Evolutionary conservation across 257 asterid species (phyloP), one percentile per base, ranked within the genome.

Genomic region (Catharanthus roseus): DNA sequence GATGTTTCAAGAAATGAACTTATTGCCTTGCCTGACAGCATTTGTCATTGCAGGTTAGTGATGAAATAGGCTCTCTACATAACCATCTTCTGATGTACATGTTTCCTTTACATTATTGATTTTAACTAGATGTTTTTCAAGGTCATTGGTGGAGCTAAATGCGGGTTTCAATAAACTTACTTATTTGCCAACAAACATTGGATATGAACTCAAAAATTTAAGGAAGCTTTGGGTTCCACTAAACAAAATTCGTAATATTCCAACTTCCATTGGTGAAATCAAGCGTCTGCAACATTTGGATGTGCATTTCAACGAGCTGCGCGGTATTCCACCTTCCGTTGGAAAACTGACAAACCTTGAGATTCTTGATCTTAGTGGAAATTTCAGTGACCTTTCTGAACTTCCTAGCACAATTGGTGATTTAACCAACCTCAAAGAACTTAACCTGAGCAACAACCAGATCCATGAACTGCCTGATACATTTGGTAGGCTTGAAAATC

Each of bases 371-470:
- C 82, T 93, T 9, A 81, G 96, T 76, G 85, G 92, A 84, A 93
- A 93, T 78, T 93, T 93, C 84, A 91, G 81, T 49, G 97, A 93
- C 83, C 78, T 93, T 49, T 76, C 81, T 36, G 88, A 84, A 65
- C 91, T 93, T 29, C 97, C 99, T 7, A 85, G 80, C 19, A 83
- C 96, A 34, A 77, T 93, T 31, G 80, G 91, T 53, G 96, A 91
- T 79, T 87, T 93, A 31, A 77, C 63, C 69, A 88, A 67, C 79
- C 91, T 93, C 51, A 90, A 84, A 75, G 99, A 93, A 70, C 91
- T 89, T 38, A 92, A 93, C 81, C 70, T 91, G 82, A 89, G 98
- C 86, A 91, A 93, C 87, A 91, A 93, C 78, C 98, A 93, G 91
- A 87, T 93, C 73, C 93, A 77, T 36, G 87, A 85, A 44, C 67